Conservation (phyloP, 768 basidiomycete species). For the Mycena rosella region DNA sequence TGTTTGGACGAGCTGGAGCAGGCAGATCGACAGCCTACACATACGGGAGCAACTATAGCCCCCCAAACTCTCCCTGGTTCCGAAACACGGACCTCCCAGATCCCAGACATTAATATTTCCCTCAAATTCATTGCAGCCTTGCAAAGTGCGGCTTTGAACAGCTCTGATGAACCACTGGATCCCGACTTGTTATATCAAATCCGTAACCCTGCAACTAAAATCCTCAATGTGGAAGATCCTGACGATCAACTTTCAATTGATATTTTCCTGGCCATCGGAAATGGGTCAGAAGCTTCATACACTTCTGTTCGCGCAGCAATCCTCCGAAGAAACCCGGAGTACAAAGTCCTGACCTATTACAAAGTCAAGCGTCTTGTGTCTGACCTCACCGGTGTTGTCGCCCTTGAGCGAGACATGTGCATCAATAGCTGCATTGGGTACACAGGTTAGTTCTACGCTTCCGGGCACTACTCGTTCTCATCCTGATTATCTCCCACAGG, state of each 20-base stretch:
- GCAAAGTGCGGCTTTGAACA: slow-evolving; percentile 42
- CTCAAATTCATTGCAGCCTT: slow-evolving; percentile 42
- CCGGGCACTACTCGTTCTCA: too few relatives aligned
- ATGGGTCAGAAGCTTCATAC: slow-evolving; percentile 50
- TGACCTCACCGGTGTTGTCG: slow-evolving; percentile 49
- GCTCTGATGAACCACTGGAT: slow-evolving; percentile 33
- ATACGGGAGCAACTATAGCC: neutral
- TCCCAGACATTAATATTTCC: slow-evolving; percentile 37
- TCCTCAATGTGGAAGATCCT: slow-evolving; percentile 38
- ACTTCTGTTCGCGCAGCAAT: slow-evolving; percentile 39
- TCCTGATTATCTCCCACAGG: too few relatives aligned
- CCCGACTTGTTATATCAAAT: slow-evolving; percentile 38
- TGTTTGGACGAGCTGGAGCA: neutral
- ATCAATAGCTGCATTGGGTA: slow-evolving; percentile 55
- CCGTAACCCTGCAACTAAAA: slow-evolving; percentile 41
- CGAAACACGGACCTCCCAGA: neutral
- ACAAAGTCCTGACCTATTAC: slow-evolving; percentile 46
- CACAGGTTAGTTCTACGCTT: slow-evolving; percentile 46
- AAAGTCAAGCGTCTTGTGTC: slow-evolving; percentile 43
- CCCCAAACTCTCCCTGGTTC: neutral
- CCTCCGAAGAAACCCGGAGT: slow-evolving; percentile 40
- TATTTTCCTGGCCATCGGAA: slow-evolving; percentile 43
- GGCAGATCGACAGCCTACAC: neutral
- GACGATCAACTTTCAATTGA: slow-evolving; percentile 49
- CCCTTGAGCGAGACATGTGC: slow-evolving; percentile 57